A percentile compares a stretch with the other conserved stretches of the same genome.
phyloP scores from a whole-genome alignment of 139 green algal genomes.

The Limnomonas spitsbergensis region DNA sequence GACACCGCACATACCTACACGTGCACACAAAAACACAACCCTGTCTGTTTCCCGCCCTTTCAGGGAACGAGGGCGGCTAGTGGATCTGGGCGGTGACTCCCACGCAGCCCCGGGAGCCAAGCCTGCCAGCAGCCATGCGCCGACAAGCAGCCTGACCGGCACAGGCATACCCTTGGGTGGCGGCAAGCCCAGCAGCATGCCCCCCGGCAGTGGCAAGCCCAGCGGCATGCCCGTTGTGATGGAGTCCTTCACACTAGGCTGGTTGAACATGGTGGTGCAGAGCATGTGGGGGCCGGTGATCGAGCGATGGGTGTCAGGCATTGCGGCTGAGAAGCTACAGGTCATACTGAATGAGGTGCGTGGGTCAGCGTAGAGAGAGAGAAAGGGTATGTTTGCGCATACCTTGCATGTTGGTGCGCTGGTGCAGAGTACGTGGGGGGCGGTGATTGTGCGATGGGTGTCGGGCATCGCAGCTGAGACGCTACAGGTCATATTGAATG shows the following conservation, averaged over 20 bases:
- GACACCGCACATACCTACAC: too few relatives aligned
- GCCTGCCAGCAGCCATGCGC: constrained; percentile 5
- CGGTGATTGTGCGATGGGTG: constrained; percentile 29
- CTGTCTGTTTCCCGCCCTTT: neutral
- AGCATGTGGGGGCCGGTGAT: constrained; percentile 25
- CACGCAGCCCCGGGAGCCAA: neutral
- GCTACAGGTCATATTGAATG: constrained; percentile 36
- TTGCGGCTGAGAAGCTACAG: constrained; percentile 33
- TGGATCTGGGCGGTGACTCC: neutral
- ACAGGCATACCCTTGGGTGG: neutral
- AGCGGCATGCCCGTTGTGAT: constrained; percentile 9
- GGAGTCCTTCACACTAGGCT: constrained; percentile 38
- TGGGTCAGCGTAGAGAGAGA: neutral
- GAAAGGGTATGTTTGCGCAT: neutral
- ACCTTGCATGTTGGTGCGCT: too few relatives aligned
- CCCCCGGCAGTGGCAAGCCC: neutral
- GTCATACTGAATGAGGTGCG: constrained; percentile 35
- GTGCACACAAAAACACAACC: neutral
- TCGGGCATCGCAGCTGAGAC: constrained; percentile 23
- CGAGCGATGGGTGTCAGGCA: constrained; percentile 25
- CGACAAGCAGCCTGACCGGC: neutral
- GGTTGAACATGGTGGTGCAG: constrained; percentile 32
- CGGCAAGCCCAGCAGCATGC: neutral
- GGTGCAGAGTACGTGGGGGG: constrained; percentile 20
- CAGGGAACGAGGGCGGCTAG: neutral